Evolutionary conservation across 1,284 basidiomycete genomes (phyloP), one percentile per base, ranked within the genome.

Genomic region (Boletellus sp.): DNA sequence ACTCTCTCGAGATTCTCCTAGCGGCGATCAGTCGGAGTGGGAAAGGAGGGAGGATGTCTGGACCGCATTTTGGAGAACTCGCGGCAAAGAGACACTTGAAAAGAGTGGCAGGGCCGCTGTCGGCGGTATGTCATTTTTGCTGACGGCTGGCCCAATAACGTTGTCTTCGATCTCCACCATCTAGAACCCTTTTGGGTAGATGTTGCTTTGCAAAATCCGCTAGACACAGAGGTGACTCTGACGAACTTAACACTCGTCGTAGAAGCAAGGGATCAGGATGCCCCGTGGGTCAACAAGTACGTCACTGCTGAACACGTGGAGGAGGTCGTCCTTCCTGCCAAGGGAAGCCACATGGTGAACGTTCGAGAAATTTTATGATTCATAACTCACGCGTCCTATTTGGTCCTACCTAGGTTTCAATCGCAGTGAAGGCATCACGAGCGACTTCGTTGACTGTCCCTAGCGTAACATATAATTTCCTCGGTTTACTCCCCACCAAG

Each of bases 151-250:
- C 10, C 35, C n/a, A n/a, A 24, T 30, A 3, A 16, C 43, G 26
- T 26, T 13, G 15, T 33, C 10, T 32, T 35, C 52, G 21, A 53
- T 38, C 16, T 22, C n/a, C 19, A 37, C 49, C 33, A 46, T 47
- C 16, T 57, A 91, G 89, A 91, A 67, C 70, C 72, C 4, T 89
- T 91, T 61, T 90, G 85, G 83, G 71, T 91, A 28, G 88, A 91
- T 57, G 59, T 91, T 21, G 74, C 74, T 8, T 51, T 91, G 54
- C 74, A 69, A 39, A 91, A 91, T 64, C 86, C 88, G 11, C 66
- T 91, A 35, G 77, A 86, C 54, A 75, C 85, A 8, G 87, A 89
- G 49, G 74, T 91, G 16, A 81, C 75, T 44, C 61, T 91, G 22
- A 75, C 81, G 0, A 77, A 84, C 53, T 54, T 91, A 48, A 82